phyloP scores from a whole-genome alignment of 345 rosid species.

The Citrus trifoliata region DNA sequence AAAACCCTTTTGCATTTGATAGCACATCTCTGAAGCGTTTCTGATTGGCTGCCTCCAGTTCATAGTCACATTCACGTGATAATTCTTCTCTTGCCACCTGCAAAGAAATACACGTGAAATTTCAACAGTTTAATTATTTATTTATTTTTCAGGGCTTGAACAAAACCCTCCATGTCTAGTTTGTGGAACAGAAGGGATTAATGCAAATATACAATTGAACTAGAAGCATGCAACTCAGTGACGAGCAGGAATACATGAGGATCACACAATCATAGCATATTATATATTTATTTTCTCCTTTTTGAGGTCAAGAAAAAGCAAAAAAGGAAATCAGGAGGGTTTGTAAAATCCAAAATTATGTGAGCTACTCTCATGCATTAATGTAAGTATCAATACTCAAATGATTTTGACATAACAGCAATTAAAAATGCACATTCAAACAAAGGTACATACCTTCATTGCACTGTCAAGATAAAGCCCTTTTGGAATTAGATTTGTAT shows the following conservation, averaged over 20 bases:
- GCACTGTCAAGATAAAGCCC: constrained; percentile 94
- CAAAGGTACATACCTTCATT: constrained; percentile 55
- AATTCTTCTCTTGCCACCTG: constrained; percentile 96
- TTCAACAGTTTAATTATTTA: background rate
- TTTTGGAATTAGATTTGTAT: constrained; percentile 86
- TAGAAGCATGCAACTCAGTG: background rate
- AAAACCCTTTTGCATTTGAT: constrained; percentile 50
- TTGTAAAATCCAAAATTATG: background rate
- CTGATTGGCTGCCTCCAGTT: constrained; percentile 80
- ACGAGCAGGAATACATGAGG: background rate
- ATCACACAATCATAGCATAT: constrained; percentile 1
- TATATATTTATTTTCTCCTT: background rate
- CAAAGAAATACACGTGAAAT: constrained; percentile 18
- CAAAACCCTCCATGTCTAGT: background rate
- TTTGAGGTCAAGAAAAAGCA: background rate
- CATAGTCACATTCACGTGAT: constrained; percentile 91
- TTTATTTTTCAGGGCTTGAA: background rate
- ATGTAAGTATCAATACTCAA: background rate
- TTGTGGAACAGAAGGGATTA: background rate
- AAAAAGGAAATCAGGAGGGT: background rate
- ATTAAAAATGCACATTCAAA: background rate
- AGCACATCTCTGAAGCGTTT: constrained; percentile 68
- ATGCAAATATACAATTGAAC: background rate
- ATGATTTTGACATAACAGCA: background rate
- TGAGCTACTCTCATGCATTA: background rate